Percentiles rank a stretch among this genome's conserved stretches.
Conservation (phyloP, 768 basidiomycete species). For the Boletellus emodensis region DNA sequence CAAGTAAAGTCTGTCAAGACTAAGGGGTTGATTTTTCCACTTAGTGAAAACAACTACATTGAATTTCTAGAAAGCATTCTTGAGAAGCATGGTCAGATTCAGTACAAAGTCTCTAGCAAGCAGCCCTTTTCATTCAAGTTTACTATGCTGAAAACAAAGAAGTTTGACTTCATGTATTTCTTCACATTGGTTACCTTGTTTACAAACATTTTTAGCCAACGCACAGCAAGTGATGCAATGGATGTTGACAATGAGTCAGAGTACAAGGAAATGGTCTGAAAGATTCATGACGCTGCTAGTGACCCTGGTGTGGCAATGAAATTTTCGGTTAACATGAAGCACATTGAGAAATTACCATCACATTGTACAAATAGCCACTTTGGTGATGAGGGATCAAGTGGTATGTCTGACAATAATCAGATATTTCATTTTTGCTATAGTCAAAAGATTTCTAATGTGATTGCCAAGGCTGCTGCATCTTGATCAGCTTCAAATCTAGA, state of each 20-base stretch:
- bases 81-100: not conserved
- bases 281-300: not conserved
- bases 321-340: not conserved
- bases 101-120: not conserved
- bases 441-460: too few species aligned
- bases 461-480: too few species aligned
- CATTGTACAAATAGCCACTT: too few species aligned
- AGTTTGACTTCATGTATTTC: too few species aligned
- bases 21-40: not conserved
- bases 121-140: not conserved
- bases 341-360: not conserved
- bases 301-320: not conserved
- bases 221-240: not conserved
- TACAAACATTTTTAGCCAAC: not conserved
- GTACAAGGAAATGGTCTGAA: not conserved
- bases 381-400: too few species aligned
- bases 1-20: not conserved
- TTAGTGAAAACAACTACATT: slow-evolving; percentile 6
- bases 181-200: too few species aligned
- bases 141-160: not conserved
- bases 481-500: too few species aligned
- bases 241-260: not conserved
- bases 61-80: slow-evolving; percentile 20
- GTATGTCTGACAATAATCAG: too few species aligned
- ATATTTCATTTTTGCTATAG: too few species aligned